Evolutionary conservation across 306 rosid species (phyloP), one percentile per base, ranked within the genome.

Genomic region (Carpinus viminea): DNA sequence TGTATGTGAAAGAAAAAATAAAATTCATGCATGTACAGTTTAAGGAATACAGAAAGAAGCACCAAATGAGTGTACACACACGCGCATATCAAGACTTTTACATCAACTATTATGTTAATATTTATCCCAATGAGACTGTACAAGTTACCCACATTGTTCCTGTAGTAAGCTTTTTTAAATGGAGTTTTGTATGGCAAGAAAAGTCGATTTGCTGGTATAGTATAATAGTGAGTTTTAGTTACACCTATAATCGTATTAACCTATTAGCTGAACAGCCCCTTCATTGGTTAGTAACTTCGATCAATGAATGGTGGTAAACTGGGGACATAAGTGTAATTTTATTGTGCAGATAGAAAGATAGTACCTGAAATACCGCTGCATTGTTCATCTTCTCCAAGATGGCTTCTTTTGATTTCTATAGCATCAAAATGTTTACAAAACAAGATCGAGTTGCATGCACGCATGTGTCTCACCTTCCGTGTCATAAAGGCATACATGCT

Each of bases 401-500:
- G 76, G 79, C 84, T 50, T 78, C 85, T 86, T 85, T 83, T 55
- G 93, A 86, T 80, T 82, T 93, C 84, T 93, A 74, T 20, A 81
- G 66, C 69, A 79, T 69, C 74, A 76, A 38, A 70, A 59, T 56
- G 69, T 74, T 79, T 41, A 41, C 51, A 8, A 13, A 48, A 69
- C 13, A 28, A 52, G 55, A n/a, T n/a, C n/a, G n/a, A 78, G 51
- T 56, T 26, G 59, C 74, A 73, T 12, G 9, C 26, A 31, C 43
- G 51, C 68, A 59, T 70, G 61, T 43, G 43, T 68, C 83, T 72
- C 84, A 93, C 98, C 98, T 79, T 90, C 92, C 84, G 81, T 80
- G 73, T 94, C 97, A 79, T 91, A 94, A 66, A 92, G 94, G 89
- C 93, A 91, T 7, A 94, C 82, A 65, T 74, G 85, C 85, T 82